Conservation (phyloP, 2,329 filamentous ascomycete species). For the Xylaria arbuscula region DNA sequence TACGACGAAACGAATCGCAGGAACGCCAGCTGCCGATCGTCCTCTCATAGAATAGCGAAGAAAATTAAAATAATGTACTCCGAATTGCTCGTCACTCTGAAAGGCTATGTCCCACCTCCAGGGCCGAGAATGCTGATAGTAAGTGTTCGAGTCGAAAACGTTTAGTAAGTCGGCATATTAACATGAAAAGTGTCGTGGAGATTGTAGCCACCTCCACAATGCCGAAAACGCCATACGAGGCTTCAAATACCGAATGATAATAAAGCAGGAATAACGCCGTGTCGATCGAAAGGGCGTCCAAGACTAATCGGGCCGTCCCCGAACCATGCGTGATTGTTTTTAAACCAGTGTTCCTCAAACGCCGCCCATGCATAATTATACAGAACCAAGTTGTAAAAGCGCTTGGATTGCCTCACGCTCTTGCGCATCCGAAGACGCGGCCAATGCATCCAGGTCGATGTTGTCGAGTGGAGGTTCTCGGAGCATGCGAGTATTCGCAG, state of each 20-base stretch:
- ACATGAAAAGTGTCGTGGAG: slow-evolving; percentile 36
- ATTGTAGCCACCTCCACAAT: slow-evolving; percentile 37
- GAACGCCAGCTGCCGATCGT: slow-evolving; percentile 42
- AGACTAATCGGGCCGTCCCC: slow-evolving; percentile 45
- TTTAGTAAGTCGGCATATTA: slow-evolving; percentile 27
- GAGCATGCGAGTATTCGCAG: slow-evolving; percentile 63
- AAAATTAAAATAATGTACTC: slow-evolving; percentile 42
- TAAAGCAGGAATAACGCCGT: slow-evolving; percentile 47
- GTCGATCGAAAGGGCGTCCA: slow-evolving; percentile 43
- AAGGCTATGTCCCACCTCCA: slow-evolving; percentile 40
- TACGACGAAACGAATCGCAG: slow-evolving; percentile 36
- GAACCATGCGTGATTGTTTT: slow-evolving; percentile 43
- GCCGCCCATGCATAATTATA: slow-evolving; percentile 72
- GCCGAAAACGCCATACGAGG: slow-evolving; percentile 45
- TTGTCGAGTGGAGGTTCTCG: slow-evolving; percentile 63
- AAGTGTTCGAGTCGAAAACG: slow-evolving; percentile 36
- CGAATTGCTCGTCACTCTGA: slow-evolving; percentile 44
- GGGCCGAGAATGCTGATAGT: slow-evolving; percentile 45
- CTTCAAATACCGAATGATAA: slow-evolving; percentile 41
- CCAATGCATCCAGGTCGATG: slow-evolving; percentile 64
- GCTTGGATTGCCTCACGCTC: slow-evolving; percentile 86
- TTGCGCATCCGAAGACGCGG: slow-evolving; percentile 70
- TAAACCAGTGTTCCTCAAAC: slow-evolving; percentile 54
- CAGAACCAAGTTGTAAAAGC: slow-evolving; percentile 82
- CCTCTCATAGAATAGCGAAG: slow-evolving; percentile 42